Conservation (phyloP, 805 yeast species). For the Diddensiella santjacobensis region DNA sequence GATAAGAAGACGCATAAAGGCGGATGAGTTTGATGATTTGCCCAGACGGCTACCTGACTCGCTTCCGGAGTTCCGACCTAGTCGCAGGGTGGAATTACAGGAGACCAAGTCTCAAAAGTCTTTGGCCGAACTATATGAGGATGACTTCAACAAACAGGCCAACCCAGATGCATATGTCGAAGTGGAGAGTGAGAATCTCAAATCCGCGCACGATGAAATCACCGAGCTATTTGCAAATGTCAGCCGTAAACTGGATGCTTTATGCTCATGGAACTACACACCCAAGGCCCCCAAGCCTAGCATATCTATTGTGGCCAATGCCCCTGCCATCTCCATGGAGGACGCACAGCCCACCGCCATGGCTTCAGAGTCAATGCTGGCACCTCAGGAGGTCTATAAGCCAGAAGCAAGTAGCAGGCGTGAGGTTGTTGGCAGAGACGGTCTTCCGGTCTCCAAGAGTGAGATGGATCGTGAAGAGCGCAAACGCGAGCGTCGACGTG, state of each 20-base stretch:
- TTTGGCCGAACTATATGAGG: slow-evolving; percentile 88
- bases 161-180: slow-evolving; percentile 42
- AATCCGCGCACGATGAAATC: slow-evolving; percentile 75
- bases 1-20: slow-evolving; percentile 75
- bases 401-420: slow-evolving; percentile 35
- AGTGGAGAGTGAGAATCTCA: slow-evolving; percentile 58
- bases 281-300: slow-evolving; percentile 85
- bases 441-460: slow-evolving; percentile 73
- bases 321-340: slow-evolving; percentile 84
- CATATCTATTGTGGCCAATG: slow-evolving; percentile 75
- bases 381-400: slow-evolving; percentile 91
- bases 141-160: slow-evolving; percentile 50
- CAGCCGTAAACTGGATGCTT: slow-evolving; percentile 73
- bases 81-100: slow-evolving; percentile 53
- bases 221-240: slow-evolving; percentile 57
- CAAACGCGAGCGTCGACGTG: slow-evolving; percentile 80
- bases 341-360: slow-evolving; percentile 91
- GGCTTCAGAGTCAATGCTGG: slow-evolving; percentile 69
- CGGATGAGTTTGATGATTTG: slow-evolving; percentile 76
- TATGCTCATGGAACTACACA: slow-evolving; percentile 90
- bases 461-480: slow-evolving; percentile 83
- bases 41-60: slow-evolving; percentile 68
- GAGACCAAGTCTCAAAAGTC: slow-evolving; percentile 84
- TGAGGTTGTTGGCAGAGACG: slow-evolving; percentile 66
- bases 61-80: slow-evolving; percentile 51